Base-by-base conservation (phyloP, 2,329 filamentous ascomycete species). In the Diaporthe sp. region DNA sequence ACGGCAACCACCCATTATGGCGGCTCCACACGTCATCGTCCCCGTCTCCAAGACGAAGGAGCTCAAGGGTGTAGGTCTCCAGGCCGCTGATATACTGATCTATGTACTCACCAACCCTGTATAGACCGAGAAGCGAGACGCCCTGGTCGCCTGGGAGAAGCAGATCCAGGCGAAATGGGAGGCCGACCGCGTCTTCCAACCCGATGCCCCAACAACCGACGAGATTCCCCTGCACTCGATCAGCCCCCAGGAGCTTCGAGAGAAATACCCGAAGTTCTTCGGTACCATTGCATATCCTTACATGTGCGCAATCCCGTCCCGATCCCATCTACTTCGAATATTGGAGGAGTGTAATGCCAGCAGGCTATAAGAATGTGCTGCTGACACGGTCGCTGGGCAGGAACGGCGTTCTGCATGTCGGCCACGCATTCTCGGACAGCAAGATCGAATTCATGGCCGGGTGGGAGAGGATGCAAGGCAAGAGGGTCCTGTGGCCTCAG, bases 361-460 rank as follows among this genome's bases (percentile, higher is more conserved):
- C 15, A 37, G 65, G 49, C 34, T 55, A 17, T 28, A 39, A 39
- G n/a, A 28, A 31, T 3, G 49, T 55, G 51, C n/a, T 65, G 31
- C 71, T 73, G 58, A 73, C 71, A 65, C 44, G n/a, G 58, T 1
- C 55, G 31, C 34, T 57, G 71, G 22, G 95, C 84, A 95, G 95
- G 93, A 98, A 97, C 85, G 95, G 95, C 78, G 94, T 92, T 76
- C 89, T 97, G 37, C 96, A 98, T 82, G 95, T 94, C 44, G 97
- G 97, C 31, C 97, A 99, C 87, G 93, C 92, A 79, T 98, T 99
- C 85, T 97, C 95, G 31, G 92, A 94, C 77, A 94, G 91, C 82
- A 99, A 99, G 86, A 92, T 98, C 80, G 97, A 99, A 86, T 99
- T 98, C 84, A 93, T 92, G 75, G 91, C 94, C 34, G 95, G 96